Conservation (phyloP, 169 alveolate genomes). For the Plasmodium vivax region DNA sequence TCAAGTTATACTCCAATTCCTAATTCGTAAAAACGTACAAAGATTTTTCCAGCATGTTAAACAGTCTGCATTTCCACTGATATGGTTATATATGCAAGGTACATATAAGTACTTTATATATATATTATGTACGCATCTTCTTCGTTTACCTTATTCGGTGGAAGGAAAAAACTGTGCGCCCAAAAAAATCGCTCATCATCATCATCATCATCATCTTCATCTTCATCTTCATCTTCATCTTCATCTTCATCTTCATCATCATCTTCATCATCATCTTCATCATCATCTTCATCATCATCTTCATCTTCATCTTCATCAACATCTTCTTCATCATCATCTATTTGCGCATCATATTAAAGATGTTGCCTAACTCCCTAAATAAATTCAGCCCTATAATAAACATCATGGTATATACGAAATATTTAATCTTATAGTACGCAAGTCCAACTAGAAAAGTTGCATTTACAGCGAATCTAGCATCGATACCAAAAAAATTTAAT, state of each 20-base stretch:
- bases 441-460: not conserved
- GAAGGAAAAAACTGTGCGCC: not conserved
- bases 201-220: not conserved
- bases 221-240: not conserved
- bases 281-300: not conserved
- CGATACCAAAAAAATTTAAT: constrained; percentile 11
- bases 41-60: not conserved
- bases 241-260: not conserved
- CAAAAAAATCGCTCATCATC: not conserved
- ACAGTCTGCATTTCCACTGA: not conserved
- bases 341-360: not conserved
- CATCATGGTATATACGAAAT: constrained; percentile 14
- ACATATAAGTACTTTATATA: not conserved
- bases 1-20: not conserved
- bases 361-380: constrained; percentile 3
- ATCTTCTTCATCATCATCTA: not conserved
- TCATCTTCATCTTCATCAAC: not conserved
- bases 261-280: not conserved
- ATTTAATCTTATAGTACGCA: not conserved
- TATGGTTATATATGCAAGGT: not conserved
- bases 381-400: constrained; percentile 5
- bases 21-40: not conserved
- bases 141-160: not conserved
- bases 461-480: not conserved
- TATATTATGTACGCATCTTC: not conserved